Percentiles rank a stretch among this genome's conserved stretches.
Conservation (phyloP, 2,329 filamentous ascomycete species). For the Fusarium continuum region DNA sequence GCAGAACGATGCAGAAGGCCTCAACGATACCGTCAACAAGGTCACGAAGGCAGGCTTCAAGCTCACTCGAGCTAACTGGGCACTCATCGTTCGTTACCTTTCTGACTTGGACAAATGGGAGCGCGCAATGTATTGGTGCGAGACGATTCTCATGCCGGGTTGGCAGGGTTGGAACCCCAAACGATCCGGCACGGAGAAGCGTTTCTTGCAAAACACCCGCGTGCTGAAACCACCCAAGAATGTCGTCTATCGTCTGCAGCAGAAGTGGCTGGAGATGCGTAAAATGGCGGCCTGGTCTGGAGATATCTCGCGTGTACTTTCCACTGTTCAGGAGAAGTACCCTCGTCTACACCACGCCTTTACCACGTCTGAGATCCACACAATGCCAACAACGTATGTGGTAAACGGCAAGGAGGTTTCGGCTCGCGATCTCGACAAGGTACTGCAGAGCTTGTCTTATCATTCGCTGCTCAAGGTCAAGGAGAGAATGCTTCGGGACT, state of each 20-base stretch:
- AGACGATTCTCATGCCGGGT: constrained; percentile 78
- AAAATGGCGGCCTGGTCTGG: constrained; percentile 59
- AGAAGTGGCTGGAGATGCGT: constrained; percentile 61
- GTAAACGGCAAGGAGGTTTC: constrained; percentile 39
- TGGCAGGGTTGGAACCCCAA: constrained; percentile 76
- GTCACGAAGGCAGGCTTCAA: constrained; percentile 74
- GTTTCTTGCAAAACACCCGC: constrained; percentile 50
- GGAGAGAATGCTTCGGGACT: constrained; percentile 28
- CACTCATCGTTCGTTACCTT: constrained; percentile 76
- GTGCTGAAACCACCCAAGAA: constrained; percentile 45
- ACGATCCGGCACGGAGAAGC: constrained; percentile 44
- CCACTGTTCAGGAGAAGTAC: constrained; percentile 52
- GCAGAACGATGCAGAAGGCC: constrained; percentile 54
- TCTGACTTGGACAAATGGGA: constrained; percentile 66
- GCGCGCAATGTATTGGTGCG: constrained; percentile 78
- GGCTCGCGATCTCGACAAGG: constrained; percentile 43
- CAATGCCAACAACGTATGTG: constrained; percentile 42
- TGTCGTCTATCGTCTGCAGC: constrained; percentile 60
- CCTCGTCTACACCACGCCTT: constrained; percentile 55
- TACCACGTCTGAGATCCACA: constrained; percentile 45
- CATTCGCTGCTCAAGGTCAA: constrained; percentile 44
- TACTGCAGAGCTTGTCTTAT: constrained; percentile 45
- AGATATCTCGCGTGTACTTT: constrained; percentile 53
- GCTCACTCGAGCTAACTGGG: constrained; percentile 82
- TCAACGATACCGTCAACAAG: constrained; percentile 62